Base-by-base conservation (phyloP, 495 filamentous ascomycete species). In the Peziza echinospora region DNA sequence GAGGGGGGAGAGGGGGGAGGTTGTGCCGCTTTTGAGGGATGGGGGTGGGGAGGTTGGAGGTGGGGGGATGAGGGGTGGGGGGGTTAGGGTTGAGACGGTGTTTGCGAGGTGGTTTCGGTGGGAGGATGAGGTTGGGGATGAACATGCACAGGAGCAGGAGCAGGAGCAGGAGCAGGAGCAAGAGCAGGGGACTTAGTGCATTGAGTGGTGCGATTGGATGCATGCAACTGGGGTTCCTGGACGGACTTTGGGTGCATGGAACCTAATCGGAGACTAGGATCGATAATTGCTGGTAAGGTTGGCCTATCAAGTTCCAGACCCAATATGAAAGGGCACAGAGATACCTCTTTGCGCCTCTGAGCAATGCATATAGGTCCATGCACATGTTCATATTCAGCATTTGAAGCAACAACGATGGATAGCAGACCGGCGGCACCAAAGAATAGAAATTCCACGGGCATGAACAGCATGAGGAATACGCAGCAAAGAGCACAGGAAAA, bases 81-180 rank as follows among this genome's bases (percentile, higher is more conserved):
- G 41, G 22, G 7, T 2, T 19, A 30, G 19, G 3, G 30, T 37
- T 11, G 1, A 17, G 19, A 17, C 13, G 13, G 19, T 37, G 19
- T 37, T 37, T 37, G 13, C 3, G 30, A 11, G 30, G 3, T 37
- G 30, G 30, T 37, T 37, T 37, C 13, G 13, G 13, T 37, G 30
- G 30, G 19, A 5, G 43, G 77, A 68, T 46, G 28, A 16, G 45
- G 41, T 17, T 16, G 44, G 21, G n/a, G 44, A 34, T 13, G 1
- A 13, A 22, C 25, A 43, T 17, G 25, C 4, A 19, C 13, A 11
- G 17, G 44, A 7, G 44, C 23, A 28, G 44, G 21, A 42, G 44
- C 21, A 21, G 21, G 13, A 30, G 21, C 13, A 21, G 19, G 41
- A 28, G 19, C 48, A 51, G 44, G 24, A 47, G 45, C 30, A 19